Evolutionary conservation across 208 protist species (phyloP), one percentile per base, ranked within the genome.

Genomic region (Trypanosomatidae sp.): DNA sequence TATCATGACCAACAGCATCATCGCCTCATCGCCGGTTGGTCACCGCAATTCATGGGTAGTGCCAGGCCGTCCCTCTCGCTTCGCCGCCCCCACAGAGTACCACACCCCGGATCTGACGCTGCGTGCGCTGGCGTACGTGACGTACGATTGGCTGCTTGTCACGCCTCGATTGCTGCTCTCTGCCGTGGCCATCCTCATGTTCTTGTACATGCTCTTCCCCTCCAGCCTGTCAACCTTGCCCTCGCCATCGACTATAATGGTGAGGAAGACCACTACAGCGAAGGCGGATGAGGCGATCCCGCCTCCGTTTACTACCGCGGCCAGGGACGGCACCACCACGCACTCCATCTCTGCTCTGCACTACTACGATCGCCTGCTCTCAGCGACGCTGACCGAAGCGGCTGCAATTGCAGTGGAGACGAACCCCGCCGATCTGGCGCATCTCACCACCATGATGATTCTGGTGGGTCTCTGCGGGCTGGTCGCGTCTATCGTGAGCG

Each of bases 151-250:
- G 19, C 62, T 74, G 39, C 59, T 83, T 41, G 28, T 68, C 44
- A 49, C 64, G 12, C 68, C 76, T 25, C 73, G 78, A 39, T 53
- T 85, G 66, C 44, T 84, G 39, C 58, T 82, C 44, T 80, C 76
- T 12, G 71, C 64, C 15, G 65, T 84, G 46, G 53, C 70, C 33
- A 67, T 88, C 50, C 64, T 84, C 22, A 72, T 84, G 44, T 76
- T 83, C 70, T 28, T 79, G 62, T 66, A 67, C 69, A 73, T 83
- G 67, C 55, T 80, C 8, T 84, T 88, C 41, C 75, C 83, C 22
- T 58, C 64, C 28, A 53, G 59, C 6, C 39, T 55, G 47, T 49
- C 74, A 47, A 39, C 71, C 8, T 0, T 46, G 55, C 58, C 58
- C 28, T 55, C 58, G 25, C 36, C 64, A 25, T 33, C 60, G 15